Base-by-base conservation (phyloP, 2,329 filamentous ascomycete species). In the Colletotrichum tofieldiae region DNA sequence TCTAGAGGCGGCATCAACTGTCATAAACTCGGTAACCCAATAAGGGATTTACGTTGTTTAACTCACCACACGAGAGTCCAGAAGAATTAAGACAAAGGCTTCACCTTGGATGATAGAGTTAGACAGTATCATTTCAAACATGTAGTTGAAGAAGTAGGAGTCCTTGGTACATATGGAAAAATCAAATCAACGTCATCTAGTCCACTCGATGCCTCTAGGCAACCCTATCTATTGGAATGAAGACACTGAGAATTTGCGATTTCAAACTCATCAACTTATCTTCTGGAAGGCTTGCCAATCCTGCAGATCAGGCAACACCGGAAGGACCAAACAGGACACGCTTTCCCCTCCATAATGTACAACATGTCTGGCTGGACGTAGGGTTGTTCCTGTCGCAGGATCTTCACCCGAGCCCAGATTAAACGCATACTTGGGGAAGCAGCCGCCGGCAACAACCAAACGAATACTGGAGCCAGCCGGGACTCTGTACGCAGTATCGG, bases 361-460 rank as follows among this genome's bases (percentile, higher is more conserved):
- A 2, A 67, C 69, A 29, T 77, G 75, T 23, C 14, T 60, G 12
- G 74, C 73, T 7, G 63, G 59, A 35, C 62, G 63, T 23, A 75
- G 41, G 23, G 49, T 58, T 6, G 66, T 75, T 0, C 71, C 75
- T 0, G 74, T 75, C 0, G 56, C 75, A n/a, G 67, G 71, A 18
- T 65, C 67, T 63, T 77, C 76, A 1, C 69, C 76, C 0, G 74
- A 73, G 14, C 77, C 76, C 9, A 76, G 52, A 43, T 77, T 77
- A 12, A 65, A 61, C 1, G 65, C 47, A 20, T 72, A 75, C 14
- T 65, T 60, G 5, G 76, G 77, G 39, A 76, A 77, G 5, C 65
- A 73, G 1, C 74, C 77, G 11, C 77, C 77, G 0, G 77, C 76
- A 29, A 78, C 56, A 2, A 77, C 37, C 11, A 79, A 37, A 41